phyloP scores from a whole-genome alignment of 2,329 filamentous ascomycete genomes.

The Claviceps spartinae region DNA sequence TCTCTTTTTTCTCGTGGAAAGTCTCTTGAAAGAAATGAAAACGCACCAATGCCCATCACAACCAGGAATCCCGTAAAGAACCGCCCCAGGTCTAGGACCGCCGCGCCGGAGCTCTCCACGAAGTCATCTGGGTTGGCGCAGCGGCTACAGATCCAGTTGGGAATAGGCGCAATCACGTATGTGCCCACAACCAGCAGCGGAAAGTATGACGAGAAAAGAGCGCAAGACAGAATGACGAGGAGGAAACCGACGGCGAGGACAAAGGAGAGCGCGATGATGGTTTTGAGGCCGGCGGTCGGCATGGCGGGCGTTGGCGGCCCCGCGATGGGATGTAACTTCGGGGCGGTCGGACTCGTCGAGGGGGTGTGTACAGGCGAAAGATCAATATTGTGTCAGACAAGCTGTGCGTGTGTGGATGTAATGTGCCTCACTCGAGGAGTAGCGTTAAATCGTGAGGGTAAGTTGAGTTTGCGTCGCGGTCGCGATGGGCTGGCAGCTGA shows the following conservation, averaged over 20 bases:
- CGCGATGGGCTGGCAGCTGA: no score
- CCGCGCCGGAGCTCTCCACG: constrained; percentile 69
- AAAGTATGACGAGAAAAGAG: constrained; percentile 88
- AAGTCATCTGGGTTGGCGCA: constrained; percentile 93
- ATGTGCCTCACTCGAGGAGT: no score
- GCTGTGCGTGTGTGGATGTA: neutral
- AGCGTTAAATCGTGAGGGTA: no score
- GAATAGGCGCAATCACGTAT: constrained; percentile 83
- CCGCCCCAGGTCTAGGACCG: constrained; percentile 80
- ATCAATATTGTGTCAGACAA: neutral
- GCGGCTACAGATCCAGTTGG: constrained; percentile 89
- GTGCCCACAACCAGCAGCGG: constrained; percentile 91
- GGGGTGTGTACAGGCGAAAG: neutral
- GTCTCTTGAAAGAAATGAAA: neutral
- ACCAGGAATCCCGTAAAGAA: constrained; percentile 94
- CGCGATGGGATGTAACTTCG: constrained; percentile 3
- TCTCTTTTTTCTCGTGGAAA: neutral
- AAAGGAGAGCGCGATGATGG: constrained; percentile 97
- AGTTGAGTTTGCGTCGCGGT: no score
- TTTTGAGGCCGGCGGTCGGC: constrained; percentile 84
- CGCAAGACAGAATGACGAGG: constrained; percentile 94
- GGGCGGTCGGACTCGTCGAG: neutral
- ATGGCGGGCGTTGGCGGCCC: constrained; percentile 26
- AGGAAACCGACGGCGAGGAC: constrained; percentile 98
- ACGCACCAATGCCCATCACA: constrained; percentile 88